Evolutionary conservation across 148 eudicot species (phyloP).

Genomic region (Tetragonia tetragonoides): DNA sequence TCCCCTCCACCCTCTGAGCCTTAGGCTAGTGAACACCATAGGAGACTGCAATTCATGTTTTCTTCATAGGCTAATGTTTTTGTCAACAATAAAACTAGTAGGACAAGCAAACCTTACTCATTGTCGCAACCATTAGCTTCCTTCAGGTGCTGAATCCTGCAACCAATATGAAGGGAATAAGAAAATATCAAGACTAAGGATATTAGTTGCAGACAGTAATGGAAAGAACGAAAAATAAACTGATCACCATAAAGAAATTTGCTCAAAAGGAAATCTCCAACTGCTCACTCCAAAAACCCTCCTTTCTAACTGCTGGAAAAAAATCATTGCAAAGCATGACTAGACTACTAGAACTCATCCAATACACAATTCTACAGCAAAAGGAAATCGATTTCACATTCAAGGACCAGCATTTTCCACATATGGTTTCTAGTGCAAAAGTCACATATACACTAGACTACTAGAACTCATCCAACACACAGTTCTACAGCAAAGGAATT

Average conservation of each 20-base stretch:
- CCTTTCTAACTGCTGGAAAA: background rate
- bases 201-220: background rate
- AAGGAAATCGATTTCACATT: too few species aligned
- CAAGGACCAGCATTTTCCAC: too few species aligned
- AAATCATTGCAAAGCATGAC: background rate
- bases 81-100: background rate
- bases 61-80: background rate
- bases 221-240: background rate
- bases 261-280: too few species aligned
- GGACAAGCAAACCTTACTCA: constrained; percentile 26
- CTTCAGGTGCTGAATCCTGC: constrained; percentile 50
- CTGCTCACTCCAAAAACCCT: background rate
- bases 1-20: background rate
- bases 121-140: constrained; percentile 37
- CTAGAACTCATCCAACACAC: too few species aligned
- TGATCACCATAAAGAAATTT: too few species aligned
- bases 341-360: too few species aligned
- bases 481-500: too few species aligned
- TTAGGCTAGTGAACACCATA: background rate
- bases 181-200: too few species aligned
- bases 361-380: too few species aligned
- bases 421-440: too few species aligned
- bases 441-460: too few species aligned
- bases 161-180: constrained; percentile 7
- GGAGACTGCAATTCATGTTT: background rate